phyloP scores from a whole-genome alignment of 495 filamentous ascomycete species.

The Darksidea phi region DNA sequence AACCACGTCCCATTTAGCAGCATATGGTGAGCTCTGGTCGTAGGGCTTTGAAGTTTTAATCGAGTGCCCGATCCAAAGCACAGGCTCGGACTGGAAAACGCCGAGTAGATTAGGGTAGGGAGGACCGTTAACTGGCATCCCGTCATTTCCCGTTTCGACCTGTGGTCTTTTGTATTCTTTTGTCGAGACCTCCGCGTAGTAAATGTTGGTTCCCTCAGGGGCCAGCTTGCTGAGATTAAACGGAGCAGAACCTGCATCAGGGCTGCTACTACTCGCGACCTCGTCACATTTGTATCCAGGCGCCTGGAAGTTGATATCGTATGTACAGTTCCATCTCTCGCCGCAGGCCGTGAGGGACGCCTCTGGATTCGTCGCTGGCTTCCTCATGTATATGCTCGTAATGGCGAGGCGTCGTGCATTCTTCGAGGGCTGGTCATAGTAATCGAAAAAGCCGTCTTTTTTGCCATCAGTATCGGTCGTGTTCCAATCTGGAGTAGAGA shows the following conservation, averaged over 20 bases:
- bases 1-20: conserved; percentile 33
- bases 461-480: conserved; percentile 38
- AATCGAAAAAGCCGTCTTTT: conserved; percentile 35
- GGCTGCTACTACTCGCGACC: conserved; percentile 22
- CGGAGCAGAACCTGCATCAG: conserved; percentile 13
- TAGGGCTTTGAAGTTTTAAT: conserved; percentile 38
- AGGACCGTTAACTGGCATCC: conserved; percentile 12
- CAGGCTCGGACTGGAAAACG: conserved; percentile 41
- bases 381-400: conserved; percentile 32
- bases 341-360: conserved; percentile 29
- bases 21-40: conserved; percentile 6
- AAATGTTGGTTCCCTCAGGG: conserved; percentile 39
- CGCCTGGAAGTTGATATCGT: conserved; percentile 36
- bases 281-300: conserved; percentile 47
- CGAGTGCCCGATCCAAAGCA: conserved; percentile 45
- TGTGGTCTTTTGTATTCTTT: conserved; percentile 35
- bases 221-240: conserved; percentile 35
- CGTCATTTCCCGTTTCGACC: conserved; percentile 18
- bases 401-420: conserved; percentile 34
- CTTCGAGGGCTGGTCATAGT: conserved; percentile 44
- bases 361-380: conserved; percentile 23
- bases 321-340: conserved; percentile 44
- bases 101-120: conserved; percentile 37
- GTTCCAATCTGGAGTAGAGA: conserved; percentile 33
- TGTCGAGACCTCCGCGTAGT: conserved; percentile 36